Evolutionary conservation across 1,284 basidiomycete species (phyloP).

Genomic region (Ganoderma multipileum): DNA sequence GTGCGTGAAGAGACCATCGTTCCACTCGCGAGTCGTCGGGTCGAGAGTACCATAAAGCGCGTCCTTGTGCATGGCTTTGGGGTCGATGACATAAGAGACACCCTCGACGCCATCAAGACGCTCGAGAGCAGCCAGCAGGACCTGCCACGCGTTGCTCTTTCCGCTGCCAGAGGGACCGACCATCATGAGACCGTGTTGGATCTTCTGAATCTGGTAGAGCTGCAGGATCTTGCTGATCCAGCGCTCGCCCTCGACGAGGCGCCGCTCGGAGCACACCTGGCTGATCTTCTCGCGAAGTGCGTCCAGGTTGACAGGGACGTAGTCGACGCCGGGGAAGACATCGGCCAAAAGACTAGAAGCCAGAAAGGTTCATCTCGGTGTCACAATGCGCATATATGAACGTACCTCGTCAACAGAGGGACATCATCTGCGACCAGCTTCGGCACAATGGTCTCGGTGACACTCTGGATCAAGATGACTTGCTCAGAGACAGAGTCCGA

Average conservation of each 20-base stretch:
- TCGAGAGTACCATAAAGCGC: slow-evolving; percentile 97
- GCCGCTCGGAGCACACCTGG: slow-evolving; percentile 87
- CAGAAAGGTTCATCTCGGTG: slow-evolving; percentile 9
- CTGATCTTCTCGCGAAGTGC: slow-evolving; percentile 85
- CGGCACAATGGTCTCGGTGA: slow-evolving; percentile 99
- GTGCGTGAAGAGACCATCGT: slow-evolving; percentile 98
- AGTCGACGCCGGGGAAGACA: slow-evolving; percentile 97
- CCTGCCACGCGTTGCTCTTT: slow-evolving; percentile 98
- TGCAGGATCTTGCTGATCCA: slow-evolving; percentile 98
- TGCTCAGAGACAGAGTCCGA: slow-evolving; percentile 86
- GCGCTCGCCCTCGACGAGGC: slow-evolving; percentile 84
- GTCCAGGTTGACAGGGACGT: slow-evolving; percentile 89
- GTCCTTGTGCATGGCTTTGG: slow-evolving; percentile 99
- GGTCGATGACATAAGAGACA: slow-evolving; percentile 96
- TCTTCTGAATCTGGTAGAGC: slow-evolving; percentile 99
- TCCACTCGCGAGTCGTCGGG: slow-evolving; percentile 98
- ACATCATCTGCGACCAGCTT: slow-evolving; percentile 99
- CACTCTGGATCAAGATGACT: slow-evolving; percentile 97
- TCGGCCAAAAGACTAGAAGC: slow-evolving; percentile 86
- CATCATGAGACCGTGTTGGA: slow-evolving; percentile 99
- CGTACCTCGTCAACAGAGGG: slow-evolving; percentile 87
- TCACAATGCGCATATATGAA: slow-evolving; percentile 10
- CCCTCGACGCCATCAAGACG: slow-evolving; percentile 93
- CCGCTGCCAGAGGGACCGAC: slow-evolving; percentile 97
- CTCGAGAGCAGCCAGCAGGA: slow-evolving; percentile 90